phyloP scores from a whole-genome alignment of 2,329 filamentous ascomycete species.

The Thielaviopsis musarum region DNA sequence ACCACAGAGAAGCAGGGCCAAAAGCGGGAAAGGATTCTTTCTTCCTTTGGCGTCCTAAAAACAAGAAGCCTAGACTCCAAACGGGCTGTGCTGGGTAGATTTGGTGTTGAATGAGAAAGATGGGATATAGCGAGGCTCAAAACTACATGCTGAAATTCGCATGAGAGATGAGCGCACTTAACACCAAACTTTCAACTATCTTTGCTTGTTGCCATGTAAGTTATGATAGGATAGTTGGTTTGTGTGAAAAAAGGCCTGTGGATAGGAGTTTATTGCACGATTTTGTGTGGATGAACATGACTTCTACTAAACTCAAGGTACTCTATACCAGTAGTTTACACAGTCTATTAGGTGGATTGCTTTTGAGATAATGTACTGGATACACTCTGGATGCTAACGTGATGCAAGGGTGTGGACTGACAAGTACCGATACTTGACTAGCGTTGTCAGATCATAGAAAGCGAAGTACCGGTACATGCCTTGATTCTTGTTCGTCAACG shows the following conservation, averaged over 20 bases:
- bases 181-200: too few species aligned
- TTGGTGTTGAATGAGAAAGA: too few species aligned
- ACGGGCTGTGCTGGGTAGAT: too few species aligned
- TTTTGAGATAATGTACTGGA: not conserved
- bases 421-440: not conserved
- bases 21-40: not conserved
- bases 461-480: not conserved
- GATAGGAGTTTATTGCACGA: not conserved
- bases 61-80: too few species aligned
- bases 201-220: too few species aligned
- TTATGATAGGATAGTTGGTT: too few species aligned
- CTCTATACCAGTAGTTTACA: not conserved
- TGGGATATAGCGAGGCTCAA: too few species aligned
- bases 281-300: not conserved
- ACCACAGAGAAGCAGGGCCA: not conserved
- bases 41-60: not conserved
- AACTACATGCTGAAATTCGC: too few species aligned
- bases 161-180: too few species aligned
- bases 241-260: not conserved
- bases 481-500: too few species aligned
- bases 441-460: not conserved
- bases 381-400: not conserved
- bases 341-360: not conserved
- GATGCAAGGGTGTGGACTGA: not conserved
- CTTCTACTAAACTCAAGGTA: not conserved